Evolutionary conservation across 257 asterid species (phyloP), one percentile per base, ranked within the genome.

Genomic region (Plantago major): DNA sequence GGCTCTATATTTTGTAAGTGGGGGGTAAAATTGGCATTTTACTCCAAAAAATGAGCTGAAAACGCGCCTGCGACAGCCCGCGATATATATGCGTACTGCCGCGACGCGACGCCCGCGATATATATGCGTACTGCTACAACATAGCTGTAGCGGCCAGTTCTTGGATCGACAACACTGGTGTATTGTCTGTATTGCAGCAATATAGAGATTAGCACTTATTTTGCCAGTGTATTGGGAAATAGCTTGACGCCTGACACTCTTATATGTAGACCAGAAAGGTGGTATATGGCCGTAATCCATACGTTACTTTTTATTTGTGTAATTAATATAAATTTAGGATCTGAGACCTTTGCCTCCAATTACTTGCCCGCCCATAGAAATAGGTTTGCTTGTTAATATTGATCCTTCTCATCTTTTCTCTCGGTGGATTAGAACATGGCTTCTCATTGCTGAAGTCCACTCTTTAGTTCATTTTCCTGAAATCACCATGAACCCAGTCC

Each of bases 401-500:
- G 49, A 33, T 30, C 33, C 45, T 13, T 48, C 33, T 67, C 57
- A 6, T 4, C 16, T 42, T 59, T 48, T 55, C 16, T 49, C 9
- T 56, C 11, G 40, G 42, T 33, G 55, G 28, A 46, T 17, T 17
- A 58, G 16, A 51, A 28, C 10, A 8, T 37, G 56, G 48, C 47
- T 67, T 73, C 63, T 38, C 43, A 47, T 47, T 18, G 22, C 26
- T 22, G 26, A n/a, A n/a, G n/a, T n/a, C n/a, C n/a, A n/a, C n/a
- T n/a, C n/a, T n/a, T n/a, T n/a, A n/a, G n/a, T n/a, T n/a, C n/a
- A 63, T 62, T 43, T 12, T 28, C 46, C 37, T 63, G 45, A 15
- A 49, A 19, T 54, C 54, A 58, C 58, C 17, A 9, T 10, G 13
- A 54, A 53, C 43, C 26, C 55, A 16, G 58, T 71, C 42, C 49